A percentile compares a stretch with the other conserved stretches of the same genome.
These are phyloP conservation scores for Backusella liffmaniae DNA, from an alignment of 192 early-diverging fungal genomes.

Conservation along the genomic window DNA sequence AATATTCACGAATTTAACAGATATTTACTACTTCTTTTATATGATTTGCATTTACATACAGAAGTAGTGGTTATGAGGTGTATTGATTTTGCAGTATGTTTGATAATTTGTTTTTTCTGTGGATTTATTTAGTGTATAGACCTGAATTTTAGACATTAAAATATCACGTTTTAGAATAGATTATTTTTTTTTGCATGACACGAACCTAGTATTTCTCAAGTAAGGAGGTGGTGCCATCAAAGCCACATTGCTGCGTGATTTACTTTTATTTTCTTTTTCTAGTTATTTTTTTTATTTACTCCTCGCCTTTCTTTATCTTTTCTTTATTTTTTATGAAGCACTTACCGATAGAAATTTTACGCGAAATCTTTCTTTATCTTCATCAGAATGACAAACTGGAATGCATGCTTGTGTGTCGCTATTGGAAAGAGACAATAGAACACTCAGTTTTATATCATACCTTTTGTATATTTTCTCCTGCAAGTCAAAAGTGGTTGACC, in stretches of 20 bases:
- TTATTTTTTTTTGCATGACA: too few relatives aligned
- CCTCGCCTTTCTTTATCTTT: background rate
- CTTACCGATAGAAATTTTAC: background rate
- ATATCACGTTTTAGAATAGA: too few relatives aligned
- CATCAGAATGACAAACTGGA: constrained; percentile 1
- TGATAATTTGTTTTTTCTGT: too few relatives aligned
- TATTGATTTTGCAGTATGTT: too few relatives aligned
- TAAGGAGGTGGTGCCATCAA: background rate
- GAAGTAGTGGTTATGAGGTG: too few relatives aligned
- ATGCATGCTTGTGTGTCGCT: background rate
- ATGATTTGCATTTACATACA: too few relatives aligned
- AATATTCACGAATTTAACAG: too few relatives aligned
- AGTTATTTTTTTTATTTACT: background rate
- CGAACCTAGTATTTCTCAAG: background rate
- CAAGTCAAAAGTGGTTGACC: background rate
- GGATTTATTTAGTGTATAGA: too few relatives aligned
- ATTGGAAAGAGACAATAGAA: background rate
- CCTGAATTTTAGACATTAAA: too few relatives aligned
- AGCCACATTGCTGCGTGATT: background rate
- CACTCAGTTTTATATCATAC: background rate
- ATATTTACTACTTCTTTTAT: too few relatives aligned
- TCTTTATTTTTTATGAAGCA: background rate
- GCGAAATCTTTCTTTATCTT: background rate
- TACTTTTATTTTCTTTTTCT: background rate
- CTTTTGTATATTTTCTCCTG: background rate